A percentile compares a stretch with the other conserved stretches of the same genome.
Evolutionary conservation across 2,329 filamentous ascomycete genomes (phyloP).

Genomic region (Ophiostoma piceae): DNA sequence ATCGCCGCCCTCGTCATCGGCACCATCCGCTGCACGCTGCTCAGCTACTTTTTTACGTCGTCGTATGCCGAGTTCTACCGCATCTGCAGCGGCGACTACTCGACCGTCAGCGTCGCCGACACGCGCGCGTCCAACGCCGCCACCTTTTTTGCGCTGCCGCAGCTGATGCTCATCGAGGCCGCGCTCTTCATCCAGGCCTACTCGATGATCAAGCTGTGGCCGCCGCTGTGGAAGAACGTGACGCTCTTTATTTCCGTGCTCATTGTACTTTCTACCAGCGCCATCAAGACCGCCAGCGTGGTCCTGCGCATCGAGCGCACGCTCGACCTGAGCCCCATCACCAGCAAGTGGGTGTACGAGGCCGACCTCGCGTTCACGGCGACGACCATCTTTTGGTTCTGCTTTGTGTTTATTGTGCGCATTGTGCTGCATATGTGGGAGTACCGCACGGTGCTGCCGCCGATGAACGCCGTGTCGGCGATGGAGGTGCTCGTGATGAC

Average conservation of each 20-base stretch:
- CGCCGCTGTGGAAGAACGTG: slow-evolving; percentile 33
- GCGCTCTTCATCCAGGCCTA: slow-evolving; percentile 50
- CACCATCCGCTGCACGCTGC: slow-evolving; percentile 53
- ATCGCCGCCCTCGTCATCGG: slow-evolving; percentile 55
- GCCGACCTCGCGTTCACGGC: slow-evolving; percentile 34
- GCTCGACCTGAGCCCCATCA: slow-evolving; percentile 25
- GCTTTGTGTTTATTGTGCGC: slow-evolving; percentile 50
- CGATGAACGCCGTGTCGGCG: slow-evolving; percentile 40
- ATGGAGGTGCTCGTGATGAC: slow-evolving; percentile 54
- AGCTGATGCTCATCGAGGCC: slow-evolving; percentile 43
- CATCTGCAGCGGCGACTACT: slow-evolving; percentile 51
- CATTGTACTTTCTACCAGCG: slow-evolving; percentile 32
- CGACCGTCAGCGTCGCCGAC: slow-evolving; percentile 40
- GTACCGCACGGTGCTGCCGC: slow-evolving; percentile 45
- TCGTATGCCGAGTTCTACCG: slow-evolving; percentile 58
- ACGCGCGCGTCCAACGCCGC: slow-evolving; percentile 38
- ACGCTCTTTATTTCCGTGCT: slow-evolving; percentile 33
- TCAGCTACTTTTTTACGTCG: slow-evolving; percentile 56
- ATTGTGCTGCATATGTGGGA: slow-evolving; percentile 45
- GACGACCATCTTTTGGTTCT: slow-evolving; percentile 44
- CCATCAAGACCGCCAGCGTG: slow-evolving; percentile 35
- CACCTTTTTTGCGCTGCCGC: slow-evolving; percentile 41
- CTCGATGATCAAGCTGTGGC: slow-evolving; percentile 49
- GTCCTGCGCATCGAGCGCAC: slow-evolving; percentile 37
- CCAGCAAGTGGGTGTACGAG: slow-evolving; percentile 38